These are phyloP conservation scores for Ochetophila trinervis DNA, from an alignment of 306 rosid genomes.

Conservation along the genomic window DNA sequence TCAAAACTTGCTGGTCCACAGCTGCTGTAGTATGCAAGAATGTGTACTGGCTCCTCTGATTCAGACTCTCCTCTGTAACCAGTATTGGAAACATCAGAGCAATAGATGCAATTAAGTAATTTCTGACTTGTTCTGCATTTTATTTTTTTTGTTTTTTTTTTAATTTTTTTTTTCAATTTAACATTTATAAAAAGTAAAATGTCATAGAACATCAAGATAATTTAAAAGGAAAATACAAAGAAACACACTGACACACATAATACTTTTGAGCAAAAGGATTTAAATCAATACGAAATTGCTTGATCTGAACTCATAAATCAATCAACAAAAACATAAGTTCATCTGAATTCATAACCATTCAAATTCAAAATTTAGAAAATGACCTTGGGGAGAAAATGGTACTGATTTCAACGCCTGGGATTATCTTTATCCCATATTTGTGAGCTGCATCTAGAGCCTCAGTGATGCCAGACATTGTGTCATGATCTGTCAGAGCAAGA, in stretches of 20 bases:
- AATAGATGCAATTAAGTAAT: slow-evolving; percentile 4
- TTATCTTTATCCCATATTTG: slow-evolving; percentile 82
- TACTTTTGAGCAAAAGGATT: no score
- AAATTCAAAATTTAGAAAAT: slow-evolving; percentile 11
- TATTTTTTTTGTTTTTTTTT: no score
- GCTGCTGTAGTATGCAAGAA: slow-evolving; percentile 94
- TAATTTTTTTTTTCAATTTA: slow-evolving; percentile 4
- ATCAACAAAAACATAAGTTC: no score
- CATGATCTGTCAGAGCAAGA: slow-evolving; percentile 99
- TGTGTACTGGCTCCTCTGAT: slow-evolving; percentile 85
- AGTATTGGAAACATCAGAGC: slow-evolving; percentile 26
- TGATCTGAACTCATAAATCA: no score
- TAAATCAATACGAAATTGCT: no score
- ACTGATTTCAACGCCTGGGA: slow-evolving; percentile 97
- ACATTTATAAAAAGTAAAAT: neutral
- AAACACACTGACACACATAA: no score
- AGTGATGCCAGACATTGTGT: slow-evolving; percentile 89
- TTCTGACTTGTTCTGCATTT: slow-evolving; percentile 6
- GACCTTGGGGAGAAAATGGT: slow-evolving; percentile 72
- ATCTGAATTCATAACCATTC: no score
- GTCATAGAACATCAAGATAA: no score
- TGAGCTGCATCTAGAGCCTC: slow-evolving; percentile 87
- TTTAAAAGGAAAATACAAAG: no score
- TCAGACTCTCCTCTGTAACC: slow-evolving; percentile 62
- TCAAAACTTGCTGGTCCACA: slow-evolving; percentile 72